These are phyloP conservation scores for Trichosporon sp. DNA, from an alignment of 1,284 basidiomycete genomes.

Conservation along the genomic window DNA sequence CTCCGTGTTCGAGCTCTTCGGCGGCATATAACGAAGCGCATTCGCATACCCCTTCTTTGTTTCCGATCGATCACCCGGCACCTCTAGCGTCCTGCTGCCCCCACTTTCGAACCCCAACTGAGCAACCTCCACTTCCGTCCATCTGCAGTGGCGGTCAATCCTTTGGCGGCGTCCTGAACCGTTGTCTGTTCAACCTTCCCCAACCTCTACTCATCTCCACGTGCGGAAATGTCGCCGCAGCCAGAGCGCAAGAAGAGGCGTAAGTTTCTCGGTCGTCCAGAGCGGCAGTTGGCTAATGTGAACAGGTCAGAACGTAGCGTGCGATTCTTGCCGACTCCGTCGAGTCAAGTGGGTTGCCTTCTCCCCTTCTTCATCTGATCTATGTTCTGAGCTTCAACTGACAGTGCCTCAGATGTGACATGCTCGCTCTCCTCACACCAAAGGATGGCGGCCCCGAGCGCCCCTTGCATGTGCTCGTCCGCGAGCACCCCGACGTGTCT, in stretches of 20 bases:
- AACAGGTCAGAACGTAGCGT: slow-evolving; percentile 41
- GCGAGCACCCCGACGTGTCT: slow-evolving; percentile 28
- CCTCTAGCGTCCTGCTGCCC: neutral
- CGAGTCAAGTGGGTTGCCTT: slow-evolving; percentile 35
- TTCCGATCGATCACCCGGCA: neutral
- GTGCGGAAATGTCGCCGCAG: neutral
- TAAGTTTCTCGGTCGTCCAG: neutral
- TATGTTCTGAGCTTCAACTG: too few relatives aligned
- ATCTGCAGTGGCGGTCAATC: neutral
- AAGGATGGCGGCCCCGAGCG: slow-evolving; percentile 10
- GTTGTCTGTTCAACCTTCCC: neutral
- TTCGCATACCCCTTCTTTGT: neutral
- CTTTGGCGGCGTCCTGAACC: neutral
- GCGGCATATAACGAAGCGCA: neutral
- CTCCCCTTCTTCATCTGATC: neutral
- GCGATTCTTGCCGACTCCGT: slow-evolving; percentile 37
- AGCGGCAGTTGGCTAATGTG: neutral
- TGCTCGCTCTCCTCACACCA: slow-evolving; percentile 28
- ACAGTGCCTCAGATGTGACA: slow-evolving; percentile 21
- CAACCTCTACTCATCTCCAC: neutral
- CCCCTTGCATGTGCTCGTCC: slow-evolving; percentile 24
- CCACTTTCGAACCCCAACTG: neutral
- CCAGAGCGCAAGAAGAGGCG: slow-evolving; percentile 4
- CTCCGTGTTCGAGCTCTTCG: neutral
- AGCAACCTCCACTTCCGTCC: neutral